phyloP scores from a whole-genome alignment of 148 eudicot genomes.

The Silene latifolia region DNA sequence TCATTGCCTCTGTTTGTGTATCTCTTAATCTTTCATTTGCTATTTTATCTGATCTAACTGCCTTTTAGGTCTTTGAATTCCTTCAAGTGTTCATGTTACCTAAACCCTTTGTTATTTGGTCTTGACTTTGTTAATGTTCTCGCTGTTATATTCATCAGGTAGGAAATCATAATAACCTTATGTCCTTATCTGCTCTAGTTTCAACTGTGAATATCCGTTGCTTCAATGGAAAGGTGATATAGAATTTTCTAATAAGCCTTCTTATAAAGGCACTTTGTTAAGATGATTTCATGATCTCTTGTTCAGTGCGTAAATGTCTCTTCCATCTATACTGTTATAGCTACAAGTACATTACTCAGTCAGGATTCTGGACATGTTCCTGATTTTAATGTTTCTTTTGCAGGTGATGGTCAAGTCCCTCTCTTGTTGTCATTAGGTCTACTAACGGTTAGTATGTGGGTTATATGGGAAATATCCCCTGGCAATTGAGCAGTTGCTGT shows the following conservation, averaged over 20 bases:
- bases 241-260: not conserved
- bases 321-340: not conserved
- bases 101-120: not conserved
- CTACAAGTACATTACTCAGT: not conserved
- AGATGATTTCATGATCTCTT: not conserved
- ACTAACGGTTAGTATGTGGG: slow-evolving; percentile 58
- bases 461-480: not conserved
- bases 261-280: not conserved
- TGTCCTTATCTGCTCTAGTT: not conserved
- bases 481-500: not conserved
- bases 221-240: not conserved
- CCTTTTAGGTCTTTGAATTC: not conserved
- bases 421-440: slow-evolving; percentile 77
- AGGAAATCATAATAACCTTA: not conserved
- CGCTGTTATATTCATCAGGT: not conserved
- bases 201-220: not conserved
- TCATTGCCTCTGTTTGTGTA: not conserved
- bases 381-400: slow-evolving; percentile 19
- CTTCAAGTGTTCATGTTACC: not conserved
- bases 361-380: slow-evolving; percentile 1
- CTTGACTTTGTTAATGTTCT: not conserved
- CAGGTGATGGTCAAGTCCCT: slow-evolving; percentile 96
- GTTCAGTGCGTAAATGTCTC: slow-evolving; percentile 3
- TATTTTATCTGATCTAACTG: not conserved
- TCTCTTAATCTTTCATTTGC: not conserved